Base-by-base conservation (phyloP, 225 moss, liverwort and hornwort genomes). In the Polytrichum commune region DNA sequence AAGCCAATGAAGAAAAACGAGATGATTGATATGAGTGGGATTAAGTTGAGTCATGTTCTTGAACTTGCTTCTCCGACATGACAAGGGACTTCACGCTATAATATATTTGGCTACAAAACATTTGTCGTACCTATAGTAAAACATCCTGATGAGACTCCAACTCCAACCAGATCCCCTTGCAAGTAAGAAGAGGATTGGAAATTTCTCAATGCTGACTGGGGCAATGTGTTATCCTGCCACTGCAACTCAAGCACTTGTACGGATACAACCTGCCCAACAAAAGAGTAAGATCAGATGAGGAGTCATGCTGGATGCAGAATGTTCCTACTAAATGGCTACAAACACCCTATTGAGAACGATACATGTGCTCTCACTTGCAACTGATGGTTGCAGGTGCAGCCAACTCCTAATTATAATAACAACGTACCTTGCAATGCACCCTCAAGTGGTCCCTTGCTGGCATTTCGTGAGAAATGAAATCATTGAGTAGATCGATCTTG, bases 211-310 rank as follows among this genome's bases (percentile, higher is more conserved):
- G 29, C 20, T 22, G 56, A 70, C 60, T 55, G 56, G 10, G 29
- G 29, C 58, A 60, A 54, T 28, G 27, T 19, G 28, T 19, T 29
- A 62, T 73, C 72, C 62, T 75, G 85, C 83, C 86, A 87, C 69
- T 84, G 78, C 73, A 93, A 79, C 62, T 89, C 81, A 32, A 93
- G 82, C 67, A 69, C 79, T 79, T 78, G 75, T 61, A 93, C 82
- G 7, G 79, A 79, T 65, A 93, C 85, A 60, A 91, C 80, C 93
- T 93, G 75, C 72, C 80, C 58, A 69, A 10, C 60, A 18, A 4
- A 13, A 46, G 46, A 46, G 4, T 13, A 46, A 46, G 46, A 46
- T 46, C 46, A 46, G 8, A 35, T 35, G 35, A 35, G 2, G 9
- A 13, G 9, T 13, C 38, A 38, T 33, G 33, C 8, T 33, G 38